Evolutionary conservation across 1,139 yeast species (phyloP).

Genomic region (Pichia kudriavzevii): DNA sequence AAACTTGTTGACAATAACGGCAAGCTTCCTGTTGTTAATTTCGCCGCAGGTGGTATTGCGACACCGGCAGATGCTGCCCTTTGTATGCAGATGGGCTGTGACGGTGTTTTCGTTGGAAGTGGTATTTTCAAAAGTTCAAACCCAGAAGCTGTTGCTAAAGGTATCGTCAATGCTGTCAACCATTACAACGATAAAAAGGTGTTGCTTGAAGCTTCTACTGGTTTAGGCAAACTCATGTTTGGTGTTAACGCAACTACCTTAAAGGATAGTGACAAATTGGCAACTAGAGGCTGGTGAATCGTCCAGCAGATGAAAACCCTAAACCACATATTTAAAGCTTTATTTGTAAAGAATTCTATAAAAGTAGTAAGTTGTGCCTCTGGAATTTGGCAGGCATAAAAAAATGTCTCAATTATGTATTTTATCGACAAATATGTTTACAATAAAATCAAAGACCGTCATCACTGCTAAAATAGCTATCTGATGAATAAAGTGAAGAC

Average conservation of each 20-base stretch:
- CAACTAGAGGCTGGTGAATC: constrained; percentile 50
- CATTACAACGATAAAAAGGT: constrained; percentile 59
- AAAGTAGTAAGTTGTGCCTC: too few relatives aligned
- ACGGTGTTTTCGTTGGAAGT: constrained; percentile 87
- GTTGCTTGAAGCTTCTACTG: constrained; percentile 64
- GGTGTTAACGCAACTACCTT: constrained; percentile 54
- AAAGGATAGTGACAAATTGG: constrained; percentile 40
- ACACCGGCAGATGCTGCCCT: constrained; percentile 87
- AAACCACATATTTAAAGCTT: too few relatives aligned
- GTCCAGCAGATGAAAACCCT: too few relatives aligned
- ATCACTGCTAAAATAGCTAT: constrained; percentile 11
- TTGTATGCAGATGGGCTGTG: constrained; percentile 88
- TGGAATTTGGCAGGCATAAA: too few relatives aligned
- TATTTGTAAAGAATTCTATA: too few relatives aligned
- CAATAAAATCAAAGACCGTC: too few relatives aligned
- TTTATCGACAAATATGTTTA: too few relatives aligned
- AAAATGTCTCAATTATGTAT: too few relatives aligned
- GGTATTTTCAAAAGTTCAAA: constrained; percentile 75
- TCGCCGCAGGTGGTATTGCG: constrained; percentile 89
- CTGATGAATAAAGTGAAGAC: constrained; percentile 8
- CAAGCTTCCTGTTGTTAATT: constrained; percentile 75
- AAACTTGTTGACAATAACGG: constrained; percentile 47
- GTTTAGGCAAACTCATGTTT: constrained; percentile 70
- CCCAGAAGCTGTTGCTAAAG: constrained; percentile 70
- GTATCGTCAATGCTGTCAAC: constrained; percentile 78